phyloP scores from a whole-genome alignment of 148 eudicot genomes.

The Polygonum maritimum region DNA sequence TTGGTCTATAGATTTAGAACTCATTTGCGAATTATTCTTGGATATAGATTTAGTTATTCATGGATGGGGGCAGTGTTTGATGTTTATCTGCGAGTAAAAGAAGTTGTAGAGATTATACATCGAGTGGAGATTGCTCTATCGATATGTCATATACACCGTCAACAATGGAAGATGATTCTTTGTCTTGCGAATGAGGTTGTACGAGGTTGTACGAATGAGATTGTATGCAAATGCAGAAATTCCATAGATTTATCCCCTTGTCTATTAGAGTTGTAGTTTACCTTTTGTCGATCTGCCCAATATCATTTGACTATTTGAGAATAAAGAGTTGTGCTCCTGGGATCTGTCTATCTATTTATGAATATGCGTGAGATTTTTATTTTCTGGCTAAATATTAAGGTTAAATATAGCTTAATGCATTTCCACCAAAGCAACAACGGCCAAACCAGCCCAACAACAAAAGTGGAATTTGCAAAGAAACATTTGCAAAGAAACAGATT shows the following conservation, averaged over 20 bases:
- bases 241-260: neutral
- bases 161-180: neutral
- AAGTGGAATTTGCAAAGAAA: too few species aligned
- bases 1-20: neutral
- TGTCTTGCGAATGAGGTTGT: neutral
- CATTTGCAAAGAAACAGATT: too few species aligned
- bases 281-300: neutral
- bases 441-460: too few species aligned
- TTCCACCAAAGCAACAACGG: too few species aligned
- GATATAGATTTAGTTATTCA: neutral
- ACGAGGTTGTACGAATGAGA: neutral
- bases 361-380: neutral
- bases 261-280: neutral
- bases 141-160: neutral
- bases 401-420: too few species aligned
- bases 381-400: neutral
- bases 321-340: neutral
- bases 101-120: neutral
- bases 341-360: neutral
- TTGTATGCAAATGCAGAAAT: neutral
- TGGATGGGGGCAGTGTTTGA: neutral
- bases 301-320: neutral
- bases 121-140: neutral
- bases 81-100: constrained; percentile 1
- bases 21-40: neutral